Percentiles rank a stretch among this genome's conserved stretches.
phyloP scores from a whole-genome alignment of 2,329 filamentous ascomycete species.

The Helicocarpus griseus region DNA sequence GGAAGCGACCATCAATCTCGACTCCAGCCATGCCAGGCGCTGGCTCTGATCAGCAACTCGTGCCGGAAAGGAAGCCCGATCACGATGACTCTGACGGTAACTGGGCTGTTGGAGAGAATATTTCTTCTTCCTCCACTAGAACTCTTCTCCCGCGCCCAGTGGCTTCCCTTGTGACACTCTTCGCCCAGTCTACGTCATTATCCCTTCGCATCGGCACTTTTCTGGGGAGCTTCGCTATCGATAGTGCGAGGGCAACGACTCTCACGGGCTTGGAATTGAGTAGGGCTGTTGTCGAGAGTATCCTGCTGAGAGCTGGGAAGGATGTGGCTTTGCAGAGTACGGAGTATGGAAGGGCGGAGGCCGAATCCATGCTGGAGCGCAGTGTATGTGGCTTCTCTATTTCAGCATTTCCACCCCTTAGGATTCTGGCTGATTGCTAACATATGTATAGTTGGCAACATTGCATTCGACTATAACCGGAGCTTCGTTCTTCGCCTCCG shows the following conservation, averaged over 20 bases:
- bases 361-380: constrained; percentile 36
- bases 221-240: constrained; percentile 34
- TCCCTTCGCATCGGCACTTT: constrained; percentile 35
- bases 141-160: constrained; percentile 36
- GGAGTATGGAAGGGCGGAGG: constrained; percentile 30
- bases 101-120: background rate
- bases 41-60: background rate
- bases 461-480: constrained; percentile 38
- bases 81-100: background rate
- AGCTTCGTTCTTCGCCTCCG: constrained; percentile 38
- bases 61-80: background rate
- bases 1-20: background rate
- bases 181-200: constrained; percentile 37
- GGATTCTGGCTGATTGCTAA: constrained; percentile 6
- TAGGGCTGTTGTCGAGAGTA: constrained; percentile 35
- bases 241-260: constrained; percentile 35
- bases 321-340: constrained; percentile 39
- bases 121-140: background rate
- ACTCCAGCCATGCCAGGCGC: background rate
- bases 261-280: constrained; percentile 36
- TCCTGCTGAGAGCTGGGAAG: constrained; percentile 34
- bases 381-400: constrained; percentile 27
- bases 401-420: background rate
- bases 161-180: constrained; percentile 34
- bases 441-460: constrained; percentile 28